A percentile compares a stretch with the other conserved stretches of the same genome.
These are phyloP conservation scores for Hanseniaspora uvarum DNA, from an alignment of 1,139 yeast species.

Conservation along the genomic window DNA sequence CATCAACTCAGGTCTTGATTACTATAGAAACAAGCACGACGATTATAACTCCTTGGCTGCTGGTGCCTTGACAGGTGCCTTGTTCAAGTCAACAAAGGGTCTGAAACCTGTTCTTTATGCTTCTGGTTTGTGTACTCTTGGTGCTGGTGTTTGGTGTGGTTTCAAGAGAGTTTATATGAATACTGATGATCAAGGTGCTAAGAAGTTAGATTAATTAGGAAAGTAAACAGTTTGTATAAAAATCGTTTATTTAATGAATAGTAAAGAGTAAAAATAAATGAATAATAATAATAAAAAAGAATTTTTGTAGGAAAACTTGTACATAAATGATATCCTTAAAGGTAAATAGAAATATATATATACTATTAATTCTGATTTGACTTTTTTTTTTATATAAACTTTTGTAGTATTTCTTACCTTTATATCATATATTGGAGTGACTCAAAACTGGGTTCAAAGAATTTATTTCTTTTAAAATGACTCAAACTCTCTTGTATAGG, in stretches of 20 bases:
- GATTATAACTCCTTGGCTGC: slow-evolving; percentile 72
- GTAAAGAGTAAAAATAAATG: too few species aligned
- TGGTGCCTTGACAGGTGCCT: slow-evolving; percentile 87
- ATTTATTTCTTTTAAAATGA: not conserved
- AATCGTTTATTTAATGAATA: too few species aligned
- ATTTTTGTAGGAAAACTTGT: not conserved
- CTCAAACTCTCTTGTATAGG: slow-evolving; percentile 3
- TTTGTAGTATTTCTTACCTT: too few species aligned
- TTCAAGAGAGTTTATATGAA: slow-evolving; percentile 37
- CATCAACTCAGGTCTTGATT: slow-evolving; percentile 69
- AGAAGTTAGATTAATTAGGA: slow-evolving; percentile 4
- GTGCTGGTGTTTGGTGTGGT: slow-evolving; percentile 90
- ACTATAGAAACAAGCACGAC: slow-evolving; percentile 79
- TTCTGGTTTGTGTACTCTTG: slow-evolving; percentile 74
- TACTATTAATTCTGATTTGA: not conserved
- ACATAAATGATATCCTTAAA: not conserved
- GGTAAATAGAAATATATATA: not conserved
- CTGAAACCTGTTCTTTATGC: slow-evolving; percentile 79
- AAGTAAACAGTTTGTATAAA: too few species aligned
- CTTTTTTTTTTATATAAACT: not conserved
- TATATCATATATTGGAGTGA: slow-evolving; percentile 2
- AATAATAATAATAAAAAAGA: too few species aligned
- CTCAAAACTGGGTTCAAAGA: slow-evolving; percentile 10
- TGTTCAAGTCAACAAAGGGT: slow-evolving; percentile 81
- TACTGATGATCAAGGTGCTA: slow-evolving; percentile 5